A percentile compares a stretch with the other conserved stretches of the same genome.
Conservation (phyloP, 257 asterid species). For the Solanum chilense region DNA sequence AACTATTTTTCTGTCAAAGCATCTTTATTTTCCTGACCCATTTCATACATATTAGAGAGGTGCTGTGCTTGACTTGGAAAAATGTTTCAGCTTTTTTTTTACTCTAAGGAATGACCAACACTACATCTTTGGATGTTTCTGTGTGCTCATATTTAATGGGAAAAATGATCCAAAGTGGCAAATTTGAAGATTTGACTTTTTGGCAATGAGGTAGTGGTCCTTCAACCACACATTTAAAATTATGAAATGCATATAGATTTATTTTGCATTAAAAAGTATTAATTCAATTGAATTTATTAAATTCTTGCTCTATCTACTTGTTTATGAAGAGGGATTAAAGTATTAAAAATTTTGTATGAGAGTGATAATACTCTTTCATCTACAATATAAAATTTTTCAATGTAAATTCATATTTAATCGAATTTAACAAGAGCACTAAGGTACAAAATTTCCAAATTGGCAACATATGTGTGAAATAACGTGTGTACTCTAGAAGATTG, state of each 20-base stretch:
- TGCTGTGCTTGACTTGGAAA: neutral
- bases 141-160: neutral
- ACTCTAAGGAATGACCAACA: neutral
- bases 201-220: neutral
- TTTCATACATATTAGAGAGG: neutral
- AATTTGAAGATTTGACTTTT: neutral
- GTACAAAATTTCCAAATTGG: neutral
- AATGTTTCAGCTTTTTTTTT: neutral
- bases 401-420: too few species aligned
- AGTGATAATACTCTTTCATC: too few species aligned
- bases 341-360: too few species aligned
- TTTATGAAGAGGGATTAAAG: too few species aligned
- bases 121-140: neutral
- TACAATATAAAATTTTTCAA: too few species aligned
- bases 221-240: neutral
- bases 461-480: neutral
- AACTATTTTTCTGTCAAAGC: neutral
- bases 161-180: neutral
- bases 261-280: too few species aligned
- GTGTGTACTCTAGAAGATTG: neutral
- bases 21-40: neutral
- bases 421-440: neutral
- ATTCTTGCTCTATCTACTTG: too few species aligned
- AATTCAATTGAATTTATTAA: too few species aligned
- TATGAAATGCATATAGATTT: neutral